Conservation (phyloP, 1,139 yeast species). For the Arxiozyma telluris region DNA sequence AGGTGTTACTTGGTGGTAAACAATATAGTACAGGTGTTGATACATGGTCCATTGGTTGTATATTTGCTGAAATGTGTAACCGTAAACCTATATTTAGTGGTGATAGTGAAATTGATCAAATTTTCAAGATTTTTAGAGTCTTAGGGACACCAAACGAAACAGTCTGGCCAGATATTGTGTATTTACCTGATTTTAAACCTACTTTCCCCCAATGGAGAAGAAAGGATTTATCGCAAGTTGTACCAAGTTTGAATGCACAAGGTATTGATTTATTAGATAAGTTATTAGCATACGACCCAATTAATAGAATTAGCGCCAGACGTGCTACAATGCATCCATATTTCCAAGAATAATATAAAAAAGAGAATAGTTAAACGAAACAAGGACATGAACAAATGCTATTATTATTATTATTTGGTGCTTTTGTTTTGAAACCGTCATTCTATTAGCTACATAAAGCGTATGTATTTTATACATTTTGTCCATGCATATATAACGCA, state of each 20-base stretch:
- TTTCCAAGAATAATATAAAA: constrained; percentile 44
- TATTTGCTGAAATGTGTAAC: constrained; percentile 97
- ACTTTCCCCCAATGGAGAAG: constrained; percentile 93
- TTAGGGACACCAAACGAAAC: constrained; percentile 94
- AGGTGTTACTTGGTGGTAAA: constrained; percentile 87
- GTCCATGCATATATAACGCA: neutral
- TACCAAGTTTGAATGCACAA: constrained; percentile 72
- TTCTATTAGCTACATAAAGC: neutral
- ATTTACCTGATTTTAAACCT: constrained; percentile 88
- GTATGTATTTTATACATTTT: no score
- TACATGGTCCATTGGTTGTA: constrained; percentile 98
- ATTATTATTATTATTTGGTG: neutral
- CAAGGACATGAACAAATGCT: no score
- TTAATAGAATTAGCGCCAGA: constrained; percentile 88
- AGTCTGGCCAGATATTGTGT: constrained; percentile 92
- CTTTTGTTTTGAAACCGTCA: neutral
- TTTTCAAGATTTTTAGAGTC: constrained; percentile 84
- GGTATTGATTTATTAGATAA: constrained; percentile 79
- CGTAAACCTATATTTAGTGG: constrained; percentile 95
- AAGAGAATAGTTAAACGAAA: no score
- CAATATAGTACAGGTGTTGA: constrained; percentile 98
- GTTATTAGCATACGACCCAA: constrained; percentile 85
- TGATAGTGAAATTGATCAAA: constrained; percentile 95
- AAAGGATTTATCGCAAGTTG: constrained; percentile 58
- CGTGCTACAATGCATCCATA: constrained; percentile 87